Base-by-base conservation (phyloP, 2,329 filamentous ascomycete genomes). In the Fusarium tricinctum region DNA sequence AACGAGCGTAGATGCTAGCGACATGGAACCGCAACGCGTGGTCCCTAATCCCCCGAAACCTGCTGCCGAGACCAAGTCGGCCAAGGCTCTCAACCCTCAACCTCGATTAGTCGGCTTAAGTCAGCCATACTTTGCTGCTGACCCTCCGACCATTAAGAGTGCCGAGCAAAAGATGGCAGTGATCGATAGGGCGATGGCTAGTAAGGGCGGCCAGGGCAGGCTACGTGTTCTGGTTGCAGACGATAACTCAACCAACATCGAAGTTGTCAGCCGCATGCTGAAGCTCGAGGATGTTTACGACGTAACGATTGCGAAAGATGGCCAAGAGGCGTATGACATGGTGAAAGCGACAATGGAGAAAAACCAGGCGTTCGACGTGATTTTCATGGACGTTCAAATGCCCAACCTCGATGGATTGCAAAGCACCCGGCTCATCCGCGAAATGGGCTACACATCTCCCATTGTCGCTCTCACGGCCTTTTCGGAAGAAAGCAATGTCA, bases 351-450 rank as follows among this genome's bases (percentile, higher is more conserved):
- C 89, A 67, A 96, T 97, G 91, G 88, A 90, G 49, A 86, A 86
- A 28, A 86, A 90, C 52, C 84, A 86, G 55, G 86, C 86, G 4
- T 97, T 95, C 76, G 93, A 97, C 71, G 84, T 97, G 26, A 95
- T 97, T 66, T 96, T 97, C 75, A 97, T 97, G 94, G 94, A 97
- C 73, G 91, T 97, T 9, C 93, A 92, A 79, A 97, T 97, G 94
- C 94, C 94, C 5, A 97, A 96, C 66, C 86, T 97, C 15, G 94
- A 97, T 74, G 94, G 94, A 2, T 82, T 97, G 23, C 91, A 97
- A 76, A 94, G 91, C 46, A 97, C 94, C 1, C 87, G 91, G 12
- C 82, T 97, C 33, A 97, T 97, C 72, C 88, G 94, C 8, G 84
- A 93, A 76, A 92, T 95, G 82, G 94, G 94, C 2, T 97, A 96